Percentiles rank a stretch among this genome's conserved stretches.
phyloP scores from a whole-genome alignment of 805 yeast genomes.

The Barnettozyma siamensis region DNA sequence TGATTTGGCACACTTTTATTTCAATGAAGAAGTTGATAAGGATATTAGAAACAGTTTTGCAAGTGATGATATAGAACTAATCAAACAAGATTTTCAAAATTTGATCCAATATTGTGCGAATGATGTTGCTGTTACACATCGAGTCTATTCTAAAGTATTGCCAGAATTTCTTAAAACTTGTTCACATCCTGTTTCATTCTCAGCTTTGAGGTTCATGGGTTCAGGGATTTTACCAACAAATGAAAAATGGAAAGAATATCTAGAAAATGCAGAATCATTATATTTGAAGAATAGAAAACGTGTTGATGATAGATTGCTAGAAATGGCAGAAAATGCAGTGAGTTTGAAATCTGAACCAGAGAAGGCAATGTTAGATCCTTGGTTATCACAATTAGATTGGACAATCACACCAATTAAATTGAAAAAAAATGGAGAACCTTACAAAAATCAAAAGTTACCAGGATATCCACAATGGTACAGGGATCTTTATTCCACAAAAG shows the following conservation, averaged over 20 bases:
- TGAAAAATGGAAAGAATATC: conserved; percentile 63
- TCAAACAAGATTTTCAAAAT: conserved; percentile 50
- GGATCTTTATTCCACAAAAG: conserved; percentile 38
- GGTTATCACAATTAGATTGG: conserved; percentile 93
- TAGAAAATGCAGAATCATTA: conserved; percentile 59
- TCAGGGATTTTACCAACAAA: conserved; percentile 76
- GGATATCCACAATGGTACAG: conserved; percentile 96
- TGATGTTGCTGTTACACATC: conserved; percentile 74
- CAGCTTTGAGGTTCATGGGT: conserved; percentile 72
- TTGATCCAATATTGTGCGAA: conserved; percentile 77
- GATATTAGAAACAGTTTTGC: conserved; percentile 59
- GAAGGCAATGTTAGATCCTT: conserved; percentile 60
- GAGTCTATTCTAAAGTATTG: conserved; percentile 59
- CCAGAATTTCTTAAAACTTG: conserved; percentile 63
- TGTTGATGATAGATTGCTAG: conserved; percentile 53
- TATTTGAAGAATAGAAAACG: conserved; percentile 53
- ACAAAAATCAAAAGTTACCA: conserved; percentile 71
- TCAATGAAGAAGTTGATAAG: conserved; percentile 64
- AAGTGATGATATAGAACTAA: conserved; percentile 44
- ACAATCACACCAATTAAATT: conserved; percentile 49
- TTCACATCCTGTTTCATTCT: conserved; percentile 94
- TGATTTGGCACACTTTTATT: conserved; percentile 75
- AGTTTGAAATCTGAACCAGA: conserved; percentile 37
- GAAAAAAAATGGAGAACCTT: conserved; percentile 65
- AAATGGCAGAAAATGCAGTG: conserved; percentile 57